Percentiles rank a stretch among this genome's conserved stretches.
phyloP scores from a whole-genome alignment of 2,329 filamentous ascomycete genomes.

The Shiraia sp. region DNA sequence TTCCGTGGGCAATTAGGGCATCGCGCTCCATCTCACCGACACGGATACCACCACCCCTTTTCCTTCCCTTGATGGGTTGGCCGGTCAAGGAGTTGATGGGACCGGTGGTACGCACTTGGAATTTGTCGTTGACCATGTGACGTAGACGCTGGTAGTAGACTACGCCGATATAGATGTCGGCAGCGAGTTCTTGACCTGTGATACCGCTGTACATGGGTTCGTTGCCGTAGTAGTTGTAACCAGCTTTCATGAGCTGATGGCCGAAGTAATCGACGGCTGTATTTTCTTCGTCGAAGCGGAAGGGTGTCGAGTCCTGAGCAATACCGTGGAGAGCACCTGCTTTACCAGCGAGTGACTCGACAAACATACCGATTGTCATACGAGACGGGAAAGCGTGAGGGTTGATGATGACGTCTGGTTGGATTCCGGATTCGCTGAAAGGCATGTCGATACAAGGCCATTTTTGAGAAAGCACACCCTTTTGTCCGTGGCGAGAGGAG shows the following conservation, averaged over 20 bases:
- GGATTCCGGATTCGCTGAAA: conserved; percentile 93
- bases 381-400: conserved; percentile 98
- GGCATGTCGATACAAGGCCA: conserved; percentile 95
- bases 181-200: conserved; percentile 89
- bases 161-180: conserved; percentile 94
- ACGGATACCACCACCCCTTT: conserved; percentile 96
- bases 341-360: conserved; percentile 96
- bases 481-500: conserved; percentile 96
- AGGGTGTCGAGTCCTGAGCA: conserved; percentile 95
- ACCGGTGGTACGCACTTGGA: conserved; percentile 94
- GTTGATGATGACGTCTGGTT: conserved; percentile 98
- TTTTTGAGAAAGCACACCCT: conserved; percentile 94
- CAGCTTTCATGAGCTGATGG: conserved; percentile 90
- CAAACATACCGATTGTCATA: conserved; percentile 99
- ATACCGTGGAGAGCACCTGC: conserved; percentile 90
- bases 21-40: conserved; percentile 99
- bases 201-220: conserved; percentile 99
- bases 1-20: conserved; percentile 90
- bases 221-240: conserved; percentile 98
- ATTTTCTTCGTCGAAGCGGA: conserved; percentile 90
- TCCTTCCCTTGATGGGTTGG: conserved; percentile 95
- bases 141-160: conserved; percentile 98
- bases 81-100: conserved; percentile 88
- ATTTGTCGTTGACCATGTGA: conserved; percentile 99
- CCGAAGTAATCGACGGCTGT: conserved; percentile 95